Percentiles rank a stretch among this genome's conserved stretches.
phyloP scores from a whole-genome alignment of 192 early-diverging fungal genomes.

The Bifiguratus adelaidae region DNA sequence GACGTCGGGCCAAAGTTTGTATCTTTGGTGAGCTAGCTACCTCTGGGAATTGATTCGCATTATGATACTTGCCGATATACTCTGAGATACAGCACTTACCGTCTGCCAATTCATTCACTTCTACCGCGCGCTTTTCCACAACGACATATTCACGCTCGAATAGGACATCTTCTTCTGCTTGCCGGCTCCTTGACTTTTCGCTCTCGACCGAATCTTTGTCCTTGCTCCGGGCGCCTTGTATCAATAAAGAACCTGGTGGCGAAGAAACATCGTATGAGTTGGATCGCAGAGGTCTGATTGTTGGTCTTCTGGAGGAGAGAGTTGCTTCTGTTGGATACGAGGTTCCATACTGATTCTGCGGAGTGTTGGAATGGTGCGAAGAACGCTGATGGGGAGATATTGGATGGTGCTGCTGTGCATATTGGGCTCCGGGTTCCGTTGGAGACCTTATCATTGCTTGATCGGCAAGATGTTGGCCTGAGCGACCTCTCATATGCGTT shows the following conservation, averaged over 20 bases:
- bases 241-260: not conserved
- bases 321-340: conserved; percentile 5
- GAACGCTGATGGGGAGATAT: not conserved
- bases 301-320: conserved; percentile 1
- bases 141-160: conserved; percentile 66
- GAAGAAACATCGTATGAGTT: not conserved
- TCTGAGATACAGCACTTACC: conserved; percentile 31
- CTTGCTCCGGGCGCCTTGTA: not conserved
- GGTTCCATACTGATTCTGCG: too few relatives aligned
- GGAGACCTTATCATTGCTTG: too few relatives aligned
- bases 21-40: too few relatives aligned
- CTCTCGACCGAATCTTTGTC: too few relatives aligned
- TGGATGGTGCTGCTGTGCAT: conserved; percentile 2
- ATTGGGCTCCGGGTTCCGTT: too few relatives aligned
- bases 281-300: not conserved
- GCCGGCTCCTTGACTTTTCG: not conserved
- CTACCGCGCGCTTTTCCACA: conserved; percentile 56
- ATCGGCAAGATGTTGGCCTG: too few relatives aligned
- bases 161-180: conserved; percentile 38
- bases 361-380: not conserved
- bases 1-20: too few relatives aligned
- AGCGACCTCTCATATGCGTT: too few relatives aligned
- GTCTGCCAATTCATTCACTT: conserved; percentile 69
- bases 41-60: too few relatives aligned
- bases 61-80: too few relatives aligned